Conservation (phyloP, 345 rosid genomes). For the Dovyalis caffra region DNA sequence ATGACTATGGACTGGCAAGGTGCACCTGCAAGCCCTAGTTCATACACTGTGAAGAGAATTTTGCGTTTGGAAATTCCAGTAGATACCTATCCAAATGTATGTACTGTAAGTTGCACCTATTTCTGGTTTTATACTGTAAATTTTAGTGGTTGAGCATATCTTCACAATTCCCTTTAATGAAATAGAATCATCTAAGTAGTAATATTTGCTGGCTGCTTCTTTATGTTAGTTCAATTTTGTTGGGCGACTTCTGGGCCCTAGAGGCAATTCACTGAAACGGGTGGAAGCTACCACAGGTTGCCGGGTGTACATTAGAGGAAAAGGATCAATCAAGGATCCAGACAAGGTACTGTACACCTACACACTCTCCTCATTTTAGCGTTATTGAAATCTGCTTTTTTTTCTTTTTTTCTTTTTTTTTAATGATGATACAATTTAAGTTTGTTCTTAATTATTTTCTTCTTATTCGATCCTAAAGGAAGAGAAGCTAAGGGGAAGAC, state of each 20-base stretch:
- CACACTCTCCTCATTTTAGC: background rate
- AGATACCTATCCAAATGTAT: conserved; percentile 78
- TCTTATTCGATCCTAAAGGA: conserved; percentile 26
- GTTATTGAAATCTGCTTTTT: background rate
- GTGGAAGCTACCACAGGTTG: conserved; percentile 99
- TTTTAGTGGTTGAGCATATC: background rate
- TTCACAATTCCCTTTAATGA: background rate
- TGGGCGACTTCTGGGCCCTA: conserved; percentile 94
- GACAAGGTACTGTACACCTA: conserved; percentile 61
- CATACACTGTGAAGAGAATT: conserved; percentile 89
- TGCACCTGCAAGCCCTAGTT: conserved; percentile 92
- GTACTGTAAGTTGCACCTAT: conserved; percentile 5
- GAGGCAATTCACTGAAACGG: conserved; percentile 97
- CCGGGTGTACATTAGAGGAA: conserved; percentile 96
- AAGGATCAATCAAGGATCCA: conserved; percentile 96
- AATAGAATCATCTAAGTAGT: background rate
- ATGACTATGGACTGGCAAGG: conserved; percentile 99
- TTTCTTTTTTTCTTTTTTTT: background rate
- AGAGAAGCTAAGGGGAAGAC: conserved; percentile 47
- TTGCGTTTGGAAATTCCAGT: conserved; percentile 98
- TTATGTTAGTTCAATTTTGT: conserved; percentile 86
- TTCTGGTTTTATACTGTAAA: conserved; percentile 3
- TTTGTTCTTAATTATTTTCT: conserved; percentile 14
- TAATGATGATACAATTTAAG: background rate
- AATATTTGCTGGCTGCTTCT: conserved; percentile 10